These are phyloP conservation scores for Pyricularia pennisetigena DNA, from an alignment of 2,329 filamentous ascomycete genomes.

Conservation along the genomic window DNA sequence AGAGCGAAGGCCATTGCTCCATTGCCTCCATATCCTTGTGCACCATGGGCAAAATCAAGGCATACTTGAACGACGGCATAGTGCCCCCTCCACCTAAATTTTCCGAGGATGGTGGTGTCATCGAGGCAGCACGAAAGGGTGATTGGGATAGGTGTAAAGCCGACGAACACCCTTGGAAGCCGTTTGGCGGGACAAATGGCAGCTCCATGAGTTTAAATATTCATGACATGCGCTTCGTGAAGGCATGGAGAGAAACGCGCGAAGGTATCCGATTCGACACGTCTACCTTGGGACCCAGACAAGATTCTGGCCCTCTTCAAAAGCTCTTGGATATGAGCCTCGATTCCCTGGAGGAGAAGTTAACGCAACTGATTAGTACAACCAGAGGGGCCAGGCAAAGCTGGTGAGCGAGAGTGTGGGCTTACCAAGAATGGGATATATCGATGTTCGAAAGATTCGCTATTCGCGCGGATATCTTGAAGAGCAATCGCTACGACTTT, in stretches of 20 bases:
- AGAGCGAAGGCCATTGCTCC: conserved; percentile 24
- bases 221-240: neutral
- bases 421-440: neutral
- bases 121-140: neutral
- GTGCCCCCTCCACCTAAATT: conserved; percentile 18
- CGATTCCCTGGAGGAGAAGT: neutral
- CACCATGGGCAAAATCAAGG: conserved; percentile 21
- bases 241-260: neutral
- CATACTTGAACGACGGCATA: conserved; percentile 24
- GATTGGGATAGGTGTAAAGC: conserved; percentile 4
- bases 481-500: neutral
- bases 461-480: neutral
- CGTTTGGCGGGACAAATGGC: neutral
- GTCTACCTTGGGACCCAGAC: neutral
- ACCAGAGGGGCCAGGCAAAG: neutral
- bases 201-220: neutral
- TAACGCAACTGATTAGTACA: neutral
- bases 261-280: neutral
- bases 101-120: neutral
- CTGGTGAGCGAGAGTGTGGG: neutral
- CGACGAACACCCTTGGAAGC: conserved; percentile 6
- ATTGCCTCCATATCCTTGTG: conserved; percentile 23
- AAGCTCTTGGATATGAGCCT: neutral
- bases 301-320: neutral
- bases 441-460: neutral